Conservation (phyloP, 73 alveolate genomes). For the Urostyla sp. region DNA sequence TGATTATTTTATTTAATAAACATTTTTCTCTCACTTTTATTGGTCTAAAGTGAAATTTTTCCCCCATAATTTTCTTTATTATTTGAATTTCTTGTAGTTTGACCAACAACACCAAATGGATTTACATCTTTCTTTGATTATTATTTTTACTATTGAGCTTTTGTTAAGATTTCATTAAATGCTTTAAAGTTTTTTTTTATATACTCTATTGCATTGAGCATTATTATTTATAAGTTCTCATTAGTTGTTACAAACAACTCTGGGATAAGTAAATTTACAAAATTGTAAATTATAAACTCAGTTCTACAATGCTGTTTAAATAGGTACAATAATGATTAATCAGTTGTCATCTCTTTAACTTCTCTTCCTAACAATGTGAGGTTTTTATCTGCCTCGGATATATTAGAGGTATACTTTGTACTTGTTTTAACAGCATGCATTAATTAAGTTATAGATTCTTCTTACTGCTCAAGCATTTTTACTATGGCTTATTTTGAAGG, state of each 20-base stretch:
- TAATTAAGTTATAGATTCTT: background rate
- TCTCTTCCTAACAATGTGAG: background rate
- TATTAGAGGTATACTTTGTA: background rate
- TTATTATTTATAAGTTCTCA: slow-evolving; percentile 12
- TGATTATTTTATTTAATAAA: slow-evolving; percentile 8
- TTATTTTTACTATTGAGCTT: background rate
- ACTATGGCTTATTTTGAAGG: background rate
- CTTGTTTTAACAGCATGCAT: slow-evolving; percentile 7
- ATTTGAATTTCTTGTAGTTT: slow-evolving; percentile 27
- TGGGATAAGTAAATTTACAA: background rate
- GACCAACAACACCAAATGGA: slow-evolving; percentile 34
- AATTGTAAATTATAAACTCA: slow-evolving; percentile 3
- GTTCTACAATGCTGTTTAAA: slow-evolving; percentile 34
- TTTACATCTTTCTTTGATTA: slow-evolving; percentile 17
- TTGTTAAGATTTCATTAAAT: background rate
- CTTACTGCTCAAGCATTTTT: slow-evolving; percentile 19
- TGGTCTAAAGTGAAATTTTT: background rate
- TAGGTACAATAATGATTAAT: background rate
- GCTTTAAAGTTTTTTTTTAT: slow-evolving; percentile 32
- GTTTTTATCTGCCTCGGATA: background rate
- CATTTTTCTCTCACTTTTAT: slow-evolving; percentile 35
- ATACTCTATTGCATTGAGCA: slow-evolving; percentile 48
- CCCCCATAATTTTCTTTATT: slow-evolving; percentile 47
- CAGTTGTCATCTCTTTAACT: background rate
- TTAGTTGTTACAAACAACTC: background rate